These are phyloP conservation scores for Udeniomyces megalosporus DNA, from an alignment of 768 basidiomycete genomes.

Conservation along the genomic window DNA sequence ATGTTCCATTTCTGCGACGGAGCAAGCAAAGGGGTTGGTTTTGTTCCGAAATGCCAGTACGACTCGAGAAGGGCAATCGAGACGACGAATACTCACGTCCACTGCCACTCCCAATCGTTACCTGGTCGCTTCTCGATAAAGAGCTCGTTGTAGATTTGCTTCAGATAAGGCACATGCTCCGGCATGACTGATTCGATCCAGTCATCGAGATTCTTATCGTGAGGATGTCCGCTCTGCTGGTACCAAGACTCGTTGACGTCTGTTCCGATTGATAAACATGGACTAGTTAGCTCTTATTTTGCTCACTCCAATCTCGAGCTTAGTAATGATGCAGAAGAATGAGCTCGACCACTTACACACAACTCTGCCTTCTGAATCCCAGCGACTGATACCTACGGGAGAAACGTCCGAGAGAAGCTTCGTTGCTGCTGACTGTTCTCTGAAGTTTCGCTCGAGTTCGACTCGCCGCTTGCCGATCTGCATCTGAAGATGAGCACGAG, in stretches of 20 bases:
- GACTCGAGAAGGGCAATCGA: too few relatives aligned
- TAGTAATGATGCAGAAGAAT: too few relatives aligned
- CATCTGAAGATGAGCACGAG: conserved; percentile 5
- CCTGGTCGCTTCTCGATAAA: neutral
- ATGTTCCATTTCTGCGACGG: neutral
- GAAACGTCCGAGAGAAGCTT: conserved; percentile 2
- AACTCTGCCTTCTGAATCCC: neutral
- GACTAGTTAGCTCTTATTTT: neutral
- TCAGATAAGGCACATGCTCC: neutral
- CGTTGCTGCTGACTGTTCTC: neutral
- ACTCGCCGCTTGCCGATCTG: conserved; percentile 1
- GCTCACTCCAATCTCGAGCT: too few relatives aligned
- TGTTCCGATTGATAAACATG: neutral
- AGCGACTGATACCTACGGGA: neutral
- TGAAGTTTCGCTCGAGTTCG: conserved; percentile 12
- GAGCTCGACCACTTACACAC: neutral
- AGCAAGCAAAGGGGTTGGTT: neutral
- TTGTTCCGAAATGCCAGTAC: neutral
- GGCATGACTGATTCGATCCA: conserved; percentile 7
- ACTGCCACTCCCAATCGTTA: conserved; percentile 1
- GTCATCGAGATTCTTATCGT: neutral
- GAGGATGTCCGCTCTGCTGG: conserved; percentile 2
- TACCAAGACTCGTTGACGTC: conserved; percentile 1
- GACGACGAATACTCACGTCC: too few relatives aligned
- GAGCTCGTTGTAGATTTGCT: neutral